Conservation (phyloP, 495 filamentous ascomycete species). For the Daldinia vernicosa region DNA sequence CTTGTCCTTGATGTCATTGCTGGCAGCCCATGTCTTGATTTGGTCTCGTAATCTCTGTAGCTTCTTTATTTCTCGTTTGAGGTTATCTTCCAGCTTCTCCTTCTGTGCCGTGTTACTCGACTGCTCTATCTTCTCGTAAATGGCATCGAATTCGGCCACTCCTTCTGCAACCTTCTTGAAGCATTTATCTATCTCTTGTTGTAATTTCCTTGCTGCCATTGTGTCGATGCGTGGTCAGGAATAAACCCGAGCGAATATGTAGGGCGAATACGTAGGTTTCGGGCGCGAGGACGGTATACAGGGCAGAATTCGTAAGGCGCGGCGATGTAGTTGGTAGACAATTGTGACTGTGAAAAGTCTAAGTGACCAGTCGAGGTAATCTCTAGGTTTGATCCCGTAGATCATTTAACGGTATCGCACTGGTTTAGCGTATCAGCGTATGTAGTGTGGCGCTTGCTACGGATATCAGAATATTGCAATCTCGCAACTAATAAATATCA, state of each 20-base stretch:
- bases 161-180: slow-evolving; percentile 97
- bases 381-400: slow-evolving; percentile 12
- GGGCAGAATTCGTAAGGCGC: neutral
- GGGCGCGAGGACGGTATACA: slow-evolving; percentile 4
- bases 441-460: neutral
- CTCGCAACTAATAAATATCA: neutral
- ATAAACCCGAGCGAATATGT: slow-evolving; percentile 14
- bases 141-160: slow-evolving; percentile 88
- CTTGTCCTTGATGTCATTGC: slow-evolving; percentile 99
- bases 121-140: slow-evolving; percentile 94
- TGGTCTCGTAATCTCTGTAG: slow-evolving; percentile 95
- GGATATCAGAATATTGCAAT: neutral
- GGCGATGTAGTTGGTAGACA: slow-evolving; percentile 1
- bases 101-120: slow-evolving; percentile 93
- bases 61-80: slow-evolving; percentile 99
- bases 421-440: slow-evolving; percentile 3
- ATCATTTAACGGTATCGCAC: slow-evolving; percentile 8
- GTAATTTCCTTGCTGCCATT: slow-evolving; percentile 95
- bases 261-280: neutral
- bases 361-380: slow-evolving; percentile 16
- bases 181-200: slow-evolving; percentile 97
- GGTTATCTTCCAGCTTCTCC: slow-evolving; percentile 95
- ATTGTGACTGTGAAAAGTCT: slow-evolving; percentile 7
- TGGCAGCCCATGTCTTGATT: slow-evolving; percentile 98
- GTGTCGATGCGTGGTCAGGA: slow-evolving; percentile 40